phyloP scores from a whole-genome alignment of 306 rosid species.

The Cicer bijugum region DNA sequence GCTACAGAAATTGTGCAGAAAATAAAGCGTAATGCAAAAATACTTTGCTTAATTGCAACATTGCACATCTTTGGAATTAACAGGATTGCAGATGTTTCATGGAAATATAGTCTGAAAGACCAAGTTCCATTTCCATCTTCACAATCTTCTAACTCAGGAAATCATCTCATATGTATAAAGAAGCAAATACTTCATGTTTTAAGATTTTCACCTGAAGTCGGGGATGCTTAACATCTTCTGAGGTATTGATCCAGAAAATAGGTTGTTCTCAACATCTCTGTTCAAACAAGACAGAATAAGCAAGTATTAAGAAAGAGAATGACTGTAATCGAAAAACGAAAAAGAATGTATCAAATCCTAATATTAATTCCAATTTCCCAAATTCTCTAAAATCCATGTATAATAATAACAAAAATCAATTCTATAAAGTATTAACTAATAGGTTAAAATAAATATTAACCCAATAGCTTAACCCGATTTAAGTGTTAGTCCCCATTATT shows the following conservation, averaged over 20 bases:
- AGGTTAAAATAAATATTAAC: conserved; percentile 14
- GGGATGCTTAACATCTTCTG: conserved; percentile 75
- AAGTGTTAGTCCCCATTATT: neutral
- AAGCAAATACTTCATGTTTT: conserved; percentile 27
- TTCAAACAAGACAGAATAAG: conserved; percentile 44
- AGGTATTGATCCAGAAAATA: conserved; percentile 82
- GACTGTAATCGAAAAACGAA: conserved; percentile 7
- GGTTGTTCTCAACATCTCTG: conserved; percentile 91
- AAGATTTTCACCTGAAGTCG: conserved; percentile 59
- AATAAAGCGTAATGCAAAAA: conserved; percentile 4
- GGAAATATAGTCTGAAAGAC: conserved; percentile 14
- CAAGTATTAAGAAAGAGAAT: conserved; percentile 3
- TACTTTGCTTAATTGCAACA: neutral
- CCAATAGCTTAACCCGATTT: neutral
- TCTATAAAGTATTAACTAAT: conserved; percentile 19
- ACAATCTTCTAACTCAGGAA: conserved; percentile 35
- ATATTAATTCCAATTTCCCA: conserved; percentile 10
- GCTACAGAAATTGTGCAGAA: conserved; percentile 13
- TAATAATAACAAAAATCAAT: conserved; percentile 7
- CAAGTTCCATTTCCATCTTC: conserved; percentile 30
- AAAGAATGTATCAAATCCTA: conserved; percentile 17
- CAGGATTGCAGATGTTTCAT: conserved; percentile 8
- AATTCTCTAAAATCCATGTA: conserved; percentile 12
- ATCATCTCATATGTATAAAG: conserved; percentile 38
- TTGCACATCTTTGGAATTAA: conserved; percentile 11